Evolutionary conservation across 2,329 filamentous ascomycete species (phyloP).

Genomic region (Botrytis porri): DNA sequence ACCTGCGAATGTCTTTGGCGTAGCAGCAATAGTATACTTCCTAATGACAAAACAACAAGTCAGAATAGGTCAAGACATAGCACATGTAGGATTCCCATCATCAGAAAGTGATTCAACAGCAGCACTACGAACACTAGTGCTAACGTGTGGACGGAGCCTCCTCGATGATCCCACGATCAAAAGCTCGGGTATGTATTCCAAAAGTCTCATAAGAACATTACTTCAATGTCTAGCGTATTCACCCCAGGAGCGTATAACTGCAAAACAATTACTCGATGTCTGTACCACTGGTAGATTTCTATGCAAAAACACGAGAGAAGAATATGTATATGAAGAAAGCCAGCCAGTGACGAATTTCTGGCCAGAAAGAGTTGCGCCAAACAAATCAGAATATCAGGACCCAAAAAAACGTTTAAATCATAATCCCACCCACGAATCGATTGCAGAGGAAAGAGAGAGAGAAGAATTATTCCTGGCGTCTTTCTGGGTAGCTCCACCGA

Average conservation of each 20-base stretch:
- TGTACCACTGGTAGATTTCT: not conserved
- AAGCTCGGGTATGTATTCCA: not conserved
- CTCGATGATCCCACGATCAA: not conserved
- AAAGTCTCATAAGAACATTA: not conserved
- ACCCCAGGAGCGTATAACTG: not conserved
- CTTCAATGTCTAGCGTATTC: conserved; percentile 2
- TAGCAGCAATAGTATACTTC: conserved; percentile 1
- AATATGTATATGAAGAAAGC: not conserved
- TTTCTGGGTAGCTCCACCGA: not conserved
- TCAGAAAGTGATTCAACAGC: not conserved
- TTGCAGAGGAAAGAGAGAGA: not conserved
- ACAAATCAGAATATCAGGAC: not conserved
- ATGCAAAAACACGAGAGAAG: not conserved
- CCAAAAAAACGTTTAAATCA: not conserved
- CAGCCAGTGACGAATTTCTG: not conserved
- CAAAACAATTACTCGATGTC: not conserved
- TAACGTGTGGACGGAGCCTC: not conserved
- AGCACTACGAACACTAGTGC: not conserved
- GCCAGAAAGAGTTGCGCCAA: not conserved
- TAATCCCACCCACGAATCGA: not conserved
- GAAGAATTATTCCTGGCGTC: not conserved
- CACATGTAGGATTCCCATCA: conserved; percentile 2
- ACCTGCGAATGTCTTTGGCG: conserved; percentile 1
- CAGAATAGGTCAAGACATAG: not conserved
- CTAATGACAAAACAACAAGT: not conserved